phyloP scores from a whole-genome alignment of 148 eudicot species.

The Simmondsia chinensis region DNA sequence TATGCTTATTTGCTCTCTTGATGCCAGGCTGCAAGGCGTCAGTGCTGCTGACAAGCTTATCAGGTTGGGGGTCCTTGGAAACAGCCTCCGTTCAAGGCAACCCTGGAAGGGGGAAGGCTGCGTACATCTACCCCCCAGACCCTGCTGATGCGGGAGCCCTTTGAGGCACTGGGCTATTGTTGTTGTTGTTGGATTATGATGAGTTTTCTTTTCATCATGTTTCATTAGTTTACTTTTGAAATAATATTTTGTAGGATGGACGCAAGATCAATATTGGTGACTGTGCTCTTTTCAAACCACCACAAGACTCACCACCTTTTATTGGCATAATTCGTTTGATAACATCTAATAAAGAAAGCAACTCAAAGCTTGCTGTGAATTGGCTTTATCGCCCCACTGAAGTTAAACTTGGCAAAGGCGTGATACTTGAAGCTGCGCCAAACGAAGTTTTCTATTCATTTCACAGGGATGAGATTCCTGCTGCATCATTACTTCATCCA shows the following conservation, averaged over 20 bases:
- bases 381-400: constrained; percentile 89
- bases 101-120: too few relatives aligned
- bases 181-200: too few relatives aligned
- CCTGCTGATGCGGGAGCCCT: too few relatives aligned
- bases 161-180: too few relatives aligned
- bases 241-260: constrained; percentile 34
- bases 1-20: too few relatives aligned
- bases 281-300: constrained; percentile 82
- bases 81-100: too few relatives aligned
- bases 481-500: constrained; percentile 86
- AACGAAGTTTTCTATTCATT: constrained; percentile 93
- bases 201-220: too few relatives aligned
- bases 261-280: constrained; percentile 73
- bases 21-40: too few relatives aligned
- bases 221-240: too few relatives aligned
- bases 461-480: constrained; percentile 81
- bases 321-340: constrained; percentile 62
- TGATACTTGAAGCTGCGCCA: constrained; percentile 59
- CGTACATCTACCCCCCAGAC: too few relatives aligned
- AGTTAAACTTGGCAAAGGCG: constrained; percentile 56
- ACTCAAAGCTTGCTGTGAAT: constrained; percentile 45
- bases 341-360: constrained; percentile 31
- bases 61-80: too few relatives aligned
- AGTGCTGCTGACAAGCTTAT: too few relatives aligned
- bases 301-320: constrained; percentile 57